A percentile compares a stretch with the other conserved stretches of the same genome.
phyloP scores from a whole-genome alignment of 1,284 basidiomycete genomes.

The Fomes fomentarius region DNA sequence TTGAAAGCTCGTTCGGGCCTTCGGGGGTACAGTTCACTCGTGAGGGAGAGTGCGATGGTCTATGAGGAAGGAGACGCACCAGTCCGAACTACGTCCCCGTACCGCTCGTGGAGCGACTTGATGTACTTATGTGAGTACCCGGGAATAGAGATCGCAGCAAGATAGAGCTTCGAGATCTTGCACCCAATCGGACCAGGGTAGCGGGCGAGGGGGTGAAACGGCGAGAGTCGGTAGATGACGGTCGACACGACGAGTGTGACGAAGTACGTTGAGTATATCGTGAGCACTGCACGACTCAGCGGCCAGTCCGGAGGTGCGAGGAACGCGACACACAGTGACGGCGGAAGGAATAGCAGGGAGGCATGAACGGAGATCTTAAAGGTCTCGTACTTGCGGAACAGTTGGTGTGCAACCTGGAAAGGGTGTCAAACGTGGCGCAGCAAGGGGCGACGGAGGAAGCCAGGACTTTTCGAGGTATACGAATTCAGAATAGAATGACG shows the following conservation, averaged over 20 bases:
- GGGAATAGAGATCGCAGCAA: slow-evolving; percentile 12
- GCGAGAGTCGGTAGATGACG: slow-evolving; percentile 32
- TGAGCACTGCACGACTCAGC: too few species aligned
- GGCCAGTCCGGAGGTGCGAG: too few species aligned
- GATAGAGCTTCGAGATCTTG: slow-evolving; percentile 30
- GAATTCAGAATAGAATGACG: too few species aligned
- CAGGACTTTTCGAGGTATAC: too few species aligned
- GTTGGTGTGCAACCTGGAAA: background rate
- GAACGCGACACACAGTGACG: background rate
- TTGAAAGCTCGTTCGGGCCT: slow-evolving; percentile 11
- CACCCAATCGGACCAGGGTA: slow-evolving; percentile 33
- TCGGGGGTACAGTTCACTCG: too few species aligned
- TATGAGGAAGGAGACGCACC: slow-evolving; percentile 19
- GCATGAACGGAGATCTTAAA: background rate
- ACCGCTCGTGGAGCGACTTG: slow-evolving; percentile 29
- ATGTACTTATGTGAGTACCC: slow-evolving; percentile 32
- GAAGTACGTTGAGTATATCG: background rate
- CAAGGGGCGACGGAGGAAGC: too few species aligned
- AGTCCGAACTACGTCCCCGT: slow-evolving; percentile 35
- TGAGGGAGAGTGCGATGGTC: too few species aligned
- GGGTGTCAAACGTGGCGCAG: too few species aligned
- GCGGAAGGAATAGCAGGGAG: background rate
- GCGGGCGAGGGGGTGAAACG: slow-evolving; percentile 33
- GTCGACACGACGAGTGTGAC: slow-evolving; percentile 20
- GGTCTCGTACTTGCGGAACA: background rate